These are phyloP conservation scores for Arthrobotrys sphaeroides DNA, from an alignment of 2,329 filamentous ascomycete genomes.

Conservation along the genomic window DNA sequence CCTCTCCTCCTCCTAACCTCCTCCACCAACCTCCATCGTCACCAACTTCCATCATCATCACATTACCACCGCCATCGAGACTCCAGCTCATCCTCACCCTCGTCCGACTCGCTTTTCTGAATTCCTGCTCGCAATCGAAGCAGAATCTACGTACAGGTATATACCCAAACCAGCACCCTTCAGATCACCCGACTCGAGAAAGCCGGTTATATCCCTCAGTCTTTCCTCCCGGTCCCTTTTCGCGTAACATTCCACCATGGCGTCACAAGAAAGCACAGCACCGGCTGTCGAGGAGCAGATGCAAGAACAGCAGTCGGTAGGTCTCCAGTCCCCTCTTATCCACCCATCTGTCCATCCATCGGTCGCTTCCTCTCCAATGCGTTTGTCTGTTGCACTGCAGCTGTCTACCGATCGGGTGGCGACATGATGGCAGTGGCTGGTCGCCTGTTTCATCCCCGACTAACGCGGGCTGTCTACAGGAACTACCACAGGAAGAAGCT, in stretches of 20 bases:
- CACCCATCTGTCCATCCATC: neutral
- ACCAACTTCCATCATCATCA: neutral
- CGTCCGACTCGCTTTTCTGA: slow-evolving; percentile 2
- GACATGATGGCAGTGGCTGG: no score
- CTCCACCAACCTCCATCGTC: neutral
- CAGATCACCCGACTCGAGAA: slow-evolving; percentile 5
- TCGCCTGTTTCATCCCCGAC: slow-evolving; percentile 16
- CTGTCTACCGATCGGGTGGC: neutral
- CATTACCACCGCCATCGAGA: neutral
- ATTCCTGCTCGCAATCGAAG: neutral
- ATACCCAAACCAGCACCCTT: neutral
- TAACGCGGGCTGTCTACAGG: slow-evolving; percentile 5
- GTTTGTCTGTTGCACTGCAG: neutral
- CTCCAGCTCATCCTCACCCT: neutral
- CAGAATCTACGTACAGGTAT: neutral
- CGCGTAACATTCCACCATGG: slow-evolving; percentile 46
- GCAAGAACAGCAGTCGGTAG: slow-evolving; percentile 29
- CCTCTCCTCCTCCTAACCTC: neutral
- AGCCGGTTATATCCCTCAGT: slow-evolving; percentile 24
- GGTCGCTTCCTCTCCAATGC: no score
- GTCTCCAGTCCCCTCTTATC: slow-evolving; percentile 12
- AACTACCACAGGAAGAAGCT: slow-evolving; percentile 3
- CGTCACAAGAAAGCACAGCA: slow-evolving; percentile 44
- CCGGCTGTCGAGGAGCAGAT: slow-evolving; percentile 23
- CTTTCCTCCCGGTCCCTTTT: slow-evolving; percentile 33